Base-by-base conservation (phyloP, 345 rosid species). In the Populus tremula region DNA sequence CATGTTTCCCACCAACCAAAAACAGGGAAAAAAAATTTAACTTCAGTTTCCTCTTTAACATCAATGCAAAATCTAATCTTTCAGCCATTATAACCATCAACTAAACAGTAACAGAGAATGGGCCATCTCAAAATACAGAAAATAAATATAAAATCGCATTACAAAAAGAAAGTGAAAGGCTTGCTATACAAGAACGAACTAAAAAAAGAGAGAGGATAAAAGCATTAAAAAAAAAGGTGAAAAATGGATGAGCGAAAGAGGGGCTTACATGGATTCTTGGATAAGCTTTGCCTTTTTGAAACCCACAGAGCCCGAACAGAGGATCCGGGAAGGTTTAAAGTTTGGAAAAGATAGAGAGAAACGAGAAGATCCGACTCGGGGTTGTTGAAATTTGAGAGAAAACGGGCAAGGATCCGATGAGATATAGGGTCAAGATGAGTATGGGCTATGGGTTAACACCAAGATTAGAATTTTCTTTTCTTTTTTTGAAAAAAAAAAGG, bases 291-390 rank as follows among this genome's bases (percentile, higher is more conserved):
- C 17, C 2, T 31, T 59, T 59, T 59, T 59, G 64, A 59, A n/a
- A 23, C 23, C 64, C 29, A 23, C 14, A 59, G 64, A 65, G 39
- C 39, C 21, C 85, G 86, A 90, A 82, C 84, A 82, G 89, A 85
- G 87, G 93, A 87, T 88, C 93, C 93, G 93, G 79, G 41, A 61
- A 80, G 79, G 82, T 78, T 76, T 76, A 38, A 78, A 81, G 84
- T 66, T 68, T 71, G 33, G 74, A 59, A 64, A 62, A 72, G 77
- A 61, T 29, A 64, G 70, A 21, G 18, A 38, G 36, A 36, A 27
- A 81, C 50, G 50, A 69, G 67, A 74, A 75, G 86, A 82, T 78
- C 87, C 87, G 86, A 31, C 23, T 43, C 6, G 8, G 12, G n/a
- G 27, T 71, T 74, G 61, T 79, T 67, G 73, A 59, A 59, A 76